Percentiles rank a stretch among this genome's conserved stretches.
Evolutionary conservation across 257 asterid species (phyloP).

Genomic region (Salvia splendens): DNA sequence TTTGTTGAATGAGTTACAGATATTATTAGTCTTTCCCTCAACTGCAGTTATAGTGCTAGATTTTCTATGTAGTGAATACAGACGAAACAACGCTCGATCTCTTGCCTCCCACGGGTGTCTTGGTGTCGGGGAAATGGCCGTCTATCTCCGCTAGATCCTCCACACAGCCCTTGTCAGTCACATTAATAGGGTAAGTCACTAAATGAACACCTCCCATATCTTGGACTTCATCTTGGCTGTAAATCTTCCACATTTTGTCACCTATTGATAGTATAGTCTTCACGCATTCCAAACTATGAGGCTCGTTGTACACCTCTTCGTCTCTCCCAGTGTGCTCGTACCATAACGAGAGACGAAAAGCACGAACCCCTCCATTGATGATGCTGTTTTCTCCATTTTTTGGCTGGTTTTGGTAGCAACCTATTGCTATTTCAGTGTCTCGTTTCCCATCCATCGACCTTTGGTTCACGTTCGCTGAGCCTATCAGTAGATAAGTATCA

Average conservation of each 20-base stretch:
- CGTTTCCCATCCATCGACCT: constrained; percentile 93
- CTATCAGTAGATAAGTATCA: constrained; percentile 68
- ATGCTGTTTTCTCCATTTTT: constrained; percentile 18
- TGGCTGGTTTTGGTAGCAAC: constrained; percentile 65
- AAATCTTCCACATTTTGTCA: constrained; percentile 70
- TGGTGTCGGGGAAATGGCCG: constrained; percentile 63
- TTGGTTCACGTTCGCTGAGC: constrained; percentile 90
- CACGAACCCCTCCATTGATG: constrained; percentile 49
- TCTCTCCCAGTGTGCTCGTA: constrained; percentile 73
- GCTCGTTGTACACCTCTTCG: constrained; percentile 50
- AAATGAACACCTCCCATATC: constrained; percentile 84
- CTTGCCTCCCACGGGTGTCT: constrained; percentile 59
- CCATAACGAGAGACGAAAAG: constrained; percentile 82
- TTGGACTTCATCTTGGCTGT: constrained; percentile 56
- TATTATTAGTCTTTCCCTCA: constrained; percentile 1
- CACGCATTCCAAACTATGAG: constrained; percentile 66
- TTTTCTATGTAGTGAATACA: constrained; percentile 62
- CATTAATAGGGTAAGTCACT: constrained; percentile 61
- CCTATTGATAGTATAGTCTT: constrained; percentile 55
- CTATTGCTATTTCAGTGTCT: constrained; percentile 86
- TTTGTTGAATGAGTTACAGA: constrained; percentile 4
- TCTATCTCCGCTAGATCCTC: constrained; percentile 51
- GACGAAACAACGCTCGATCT: constrained; percentile 65
- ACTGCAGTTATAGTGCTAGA: not conserved
- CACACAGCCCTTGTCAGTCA: constrained; percentile 54